These are phyloP conservation scores for Cyberlindnera mississippiensis DNA, from an alignment of 805 yeast species.

Conservation along the genomic window DNA sequence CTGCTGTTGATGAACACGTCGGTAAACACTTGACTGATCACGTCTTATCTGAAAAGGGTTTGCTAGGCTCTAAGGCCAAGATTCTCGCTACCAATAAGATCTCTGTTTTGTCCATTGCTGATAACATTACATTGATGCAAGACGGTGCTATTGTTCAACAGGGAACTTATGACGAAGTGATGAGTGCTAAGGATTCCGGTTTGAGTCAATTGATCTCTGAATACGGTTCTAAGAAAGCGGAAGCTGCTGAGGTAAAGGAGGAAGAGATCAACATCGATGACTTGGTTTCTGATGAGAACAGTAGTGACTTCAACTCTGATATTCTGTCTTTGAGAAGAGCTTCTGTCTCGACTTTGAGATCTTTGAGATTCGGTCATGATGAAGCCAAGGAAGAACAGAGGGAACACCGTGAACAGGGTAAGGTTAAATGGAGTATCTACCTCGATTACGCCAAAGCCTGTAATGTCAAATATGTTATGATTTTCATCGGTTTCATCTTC, in stretches of 20 bases:
- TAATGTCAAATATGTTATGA: slow-evolving; percentile 58
- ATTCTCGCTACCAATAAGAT: slow-evolving; percentile 85
- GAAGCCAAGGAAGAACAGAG: slow-evolving; percentile 32
- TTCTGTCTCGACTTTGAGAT: slow-evolving; percentile 46
- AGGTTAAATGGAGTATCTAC: slow-evolving; percentile 87
- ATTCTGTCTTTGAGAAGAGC: slow-evolving; percentile 55
- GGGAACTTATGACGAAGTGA: slow-evolving; percentile 55
- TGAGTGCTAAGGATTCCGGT: slow-evolving; percentile 41
- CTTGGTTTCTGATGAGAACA: slow-evolving; percentile 21
- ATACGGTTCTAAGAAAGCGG: slow-evolving; percentile 49
- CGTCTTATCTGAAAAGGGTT: slow-evolving; percentile 79
- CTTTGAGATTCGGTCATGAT: slow-evolving; percentile 33
- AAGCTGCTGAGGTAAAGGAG: slow-evolving; percentile 17
- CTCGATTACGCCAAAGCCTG: slow-evolving; percentile 83
- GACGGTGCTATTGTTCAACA: slow-evolving; percentile 67
- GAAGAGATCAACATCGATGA: slow-evolving; percentile 18
- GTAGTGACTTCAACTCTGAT: slow-evolving; percentile 32
- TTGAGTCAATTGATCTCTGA: slow-evolving; percentile 55
- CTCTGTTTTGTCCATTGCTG: slow-evolving; percentile 73
- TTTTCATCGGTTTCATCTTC: slow-evolving; percentile 55
- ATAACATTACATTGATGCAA: slow-evolving; percentile 61
- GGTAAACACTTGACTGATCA: slow-evolving; percentile 79
- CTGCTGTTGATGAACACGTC: slow-evolving; percentile 98
- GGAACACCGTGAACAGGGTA: slow-evolving; percentile 90
- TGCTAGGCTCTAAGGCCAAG: slow-evolving; percentile 68